These are phyloP conservation scores for Clonostachys sp. DNA, from an alignment of 2,329 filamentous ascomycete genomes.

Conservation along the genomic window DNA sequence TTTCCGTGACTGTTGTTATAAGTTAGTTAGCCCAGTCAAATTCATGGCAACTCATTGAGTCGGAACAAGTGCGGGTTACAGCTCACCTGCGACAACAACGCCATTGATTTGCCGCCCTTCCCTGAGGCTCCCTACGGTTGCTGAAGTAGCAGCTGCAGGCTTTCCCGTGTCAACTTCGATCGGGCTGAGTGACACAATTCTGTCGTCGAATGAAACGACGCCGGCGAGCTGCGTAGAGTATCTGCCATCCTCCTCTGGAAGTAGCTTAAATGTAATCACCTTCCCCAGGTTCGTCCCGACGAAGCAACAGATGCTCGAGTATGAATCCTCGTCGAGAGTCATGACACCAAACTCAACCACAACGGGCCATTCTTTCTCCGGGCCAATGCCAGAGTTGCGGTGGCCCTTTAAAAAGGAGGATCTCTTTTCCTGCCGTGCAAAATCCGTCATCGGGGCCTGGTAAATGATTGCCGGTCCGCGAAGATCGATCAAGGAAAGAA, in stretches of 20 bases:
- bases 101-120: conserved; percentile 74
- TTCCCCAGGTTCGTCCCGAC: conserved; percentile 84
- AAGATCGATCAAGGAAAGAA: conserved; percentile 78
- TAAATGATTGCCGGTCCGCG: conserved; percentile 84
- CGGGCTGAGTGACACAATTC: conserved; percentile 71
- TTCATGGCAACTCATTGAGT: background rate
- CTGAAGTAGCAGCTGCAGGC: conserved; percentile 70
- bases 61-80: too few species aligned
- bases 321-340: conserved; percentile 89
- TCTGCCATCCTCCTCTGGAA: conserved; percentile 63
- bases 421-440: conserved; percentile 72
- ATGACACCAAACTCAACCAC: conserved; percentile 88
- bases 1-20: conserved; percentile 49
- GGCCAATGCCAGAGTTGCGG: conserved; percentile 16
- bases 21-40: conserved; percentile 14
- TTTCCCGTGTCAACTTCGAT: conserved; percentile 75
- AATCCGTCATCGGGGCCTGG: conserved; percentile 65
- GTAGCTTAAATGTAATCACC: conserved; percentile 82
- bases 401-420: conserved; percentile 60
- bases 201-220: conserved; percentile 59
- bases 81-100: conserved; percentile 68
- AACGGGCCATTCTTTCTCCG: conserved; percentile 68
- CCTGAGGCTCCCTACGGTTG: conserved; percentile 70
- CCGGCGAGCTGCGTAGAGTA: conserved; percentile 74
- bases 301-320: conserved; percentile 90